Evolutionary conservation across 208 protist species (phyloP).

Genomic region (Trypanosoma theileri): DNA sequence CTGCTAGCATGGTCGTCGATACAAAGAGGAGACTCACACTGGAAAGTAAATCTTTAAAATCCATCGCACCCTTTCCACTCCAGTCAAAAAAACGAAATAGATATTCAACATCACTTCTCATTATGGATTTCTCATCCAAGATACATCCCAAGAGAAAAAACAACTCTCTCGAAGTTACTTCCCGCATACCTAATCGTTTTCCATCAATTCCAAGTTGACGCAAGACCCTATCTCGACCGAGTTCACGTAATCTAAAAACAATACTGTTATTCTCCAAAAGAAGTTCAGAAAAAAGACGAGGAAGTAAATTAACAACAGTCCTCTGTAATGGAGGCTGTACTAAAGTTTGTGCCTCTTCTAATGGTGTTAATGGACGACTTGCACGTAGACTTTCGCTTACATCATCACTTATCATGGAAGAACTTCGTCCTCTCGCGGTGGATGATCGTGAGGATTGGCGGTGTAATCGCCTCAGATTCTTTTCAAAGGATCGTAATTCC

Average conservation of each 20-base stretch:
- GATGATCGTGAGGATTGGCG: background rate
- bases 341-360: background rate
- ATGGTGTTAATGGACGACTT: background rate
- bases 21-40: conserved; percentile 34
- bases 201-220: conserved; percentile 17
- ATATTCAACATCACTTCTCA: conserved; percentile 27
- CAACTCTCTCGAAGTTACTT: conserved; percentile 29
- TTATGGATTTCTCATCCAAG: conserved; percentile 22
- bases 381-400: background rate
- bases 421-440: background rate
- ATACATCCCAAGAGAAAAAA: conserved; percentile 22
- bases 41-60: conserved; percentile 29
- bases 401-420: background rate
- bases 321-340: background rate
- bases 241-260: conserved; percentile 21
- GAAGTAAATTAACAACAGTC: conserved; percentile 16
- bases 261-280: conserved; percentile 36
- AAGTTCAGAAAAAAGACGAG: conserved; percentile 27
- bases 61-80: conserved; percentile 16
- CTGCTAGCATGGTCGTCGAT: conserved; percentile 20
- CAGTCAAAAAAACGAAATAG: conserved; percentile 45
- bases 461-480: background rate
- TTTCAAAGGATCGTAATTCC: conserved; percentile 6
- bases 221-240: conserved; percentile 26
- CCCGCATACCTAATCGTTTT: conserved; percentile 32